A percentile compares a stretch with the other conserved stretches of the same genome.
These are phyloP conservation scores for Lenwebbia sp. DNA, from an alignment of 345 rosid species.

Conservation along the genomic window DNA sequence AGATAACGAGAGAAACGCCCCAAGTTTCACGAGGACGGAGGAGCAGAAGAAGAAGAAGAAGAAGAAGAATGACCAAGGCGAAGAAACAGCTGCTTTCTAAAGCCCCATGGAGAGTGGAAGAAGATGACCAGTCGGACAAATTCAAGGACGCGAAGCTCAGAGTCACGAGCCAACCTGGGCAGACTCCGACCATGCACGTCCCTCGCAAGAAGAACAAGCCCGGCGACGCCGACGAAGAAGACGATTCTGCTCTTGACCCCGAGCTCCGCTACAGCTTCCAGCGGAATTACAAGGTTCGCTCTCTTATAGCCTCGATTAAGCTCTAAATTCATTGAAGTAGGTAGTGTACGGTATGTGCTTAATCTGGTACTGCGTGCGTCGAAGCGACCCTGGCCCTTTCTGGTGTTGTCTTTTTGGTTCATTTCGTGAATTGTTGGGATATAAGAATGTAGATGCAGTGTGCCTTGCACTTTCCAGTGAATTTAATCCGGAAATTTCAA, in stretches of 20 bases:
- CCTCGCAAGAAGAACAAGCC: slow-evolving; percentile 29
- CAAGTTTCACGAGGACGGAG: not conserved
- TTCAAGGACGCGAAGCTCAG: slow-evolving; percentile 71
- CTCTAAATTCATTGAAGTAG: not conserved
- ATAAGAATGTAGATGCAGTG: not conserved
- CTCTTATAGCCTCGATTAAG: not conserved
- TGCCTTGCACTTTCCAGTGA: not conserved
- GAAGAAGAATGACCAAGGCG: slow-evolving; percentile 6
- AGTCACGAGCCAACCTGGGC: slow-evolving; percentile 63
- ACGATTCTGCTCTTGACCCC: slow-evolving; percentile 63
- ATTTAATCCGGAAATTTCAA: not conserved
- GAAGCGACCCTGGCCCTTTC: not conserved
- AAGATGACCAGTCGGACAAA: slow-evolving; percentile 37
- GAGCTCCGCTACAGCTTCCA: slow-evolving; percentile 97
- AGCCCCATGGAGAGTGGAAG: slow-evolving; percentile 95
- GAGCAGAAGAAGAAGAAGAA: not conserved
- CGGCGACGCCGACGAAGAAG: slow-evolving; percentile 30
- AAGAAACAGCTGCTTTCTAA: slow-evolving; percentile 61
- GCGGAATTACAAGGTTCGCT: slow-evolving; percentile 65
- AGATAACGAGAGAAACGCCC: not conserved
- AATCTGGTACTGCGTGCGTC: not conserved
- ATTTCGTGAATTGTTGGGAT: not conserved
- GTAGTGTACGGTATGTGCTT: not conserved
- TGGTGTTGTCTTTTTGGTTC: not conserved
- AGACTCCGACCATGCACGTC: slow-evolving; percentile 71